A percentile compares a stretch with the other conserved stretches of the same genome.
Conservation (phyloP, 768 basidiomycete species). For the Amanita fuliginea region DNA sequence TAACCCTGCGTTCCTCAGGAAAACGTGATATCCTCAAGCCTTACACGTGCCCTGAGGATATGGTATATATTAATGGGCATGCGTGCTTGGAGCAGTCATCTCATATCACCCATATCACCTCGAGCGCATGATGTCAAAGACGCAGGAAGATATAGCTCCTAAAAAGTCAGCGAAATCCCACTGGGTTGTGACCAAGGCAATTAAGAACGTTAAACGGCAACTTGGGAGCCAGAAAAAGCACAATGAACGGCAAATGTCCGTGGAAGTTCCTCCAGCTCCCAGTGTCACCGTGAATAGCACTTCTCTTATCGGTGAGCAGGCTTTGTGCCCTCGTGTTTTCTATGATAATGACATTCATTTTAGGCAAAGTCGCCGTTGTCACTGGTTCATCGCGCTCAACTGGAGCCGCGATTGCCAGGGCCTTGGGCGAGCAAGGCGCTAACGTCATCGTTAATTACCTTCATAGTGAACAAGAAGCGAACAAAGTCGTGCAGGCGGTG, state of each 20-base stretch:
- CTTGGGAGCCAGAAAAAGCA: background rate
- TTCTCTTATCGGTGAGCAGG: background rate
- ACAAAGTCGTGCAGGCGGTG: slow-evolving; percentile 35
- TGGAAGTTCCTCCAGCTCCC: slow-evolving; percentile 1
- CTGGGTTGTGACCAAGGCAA: background rate
- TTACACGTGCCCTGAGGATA: background rate
- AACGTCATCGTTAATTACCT: slow-evolving; percentile 49
- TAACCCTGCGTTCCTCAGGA: background rate
- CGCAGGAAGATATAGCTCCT: background rate
- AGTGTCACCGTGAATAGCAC: slow-evolving; percentile 3
- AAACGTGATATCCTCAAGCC: background rate
- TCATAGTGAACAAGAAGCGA: slow-evolving; percentile 27
- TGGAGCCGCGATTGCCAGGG: slow-evolving; percentile 42
- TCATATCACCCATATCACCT: background rate
- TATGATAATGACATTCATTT: background rate
- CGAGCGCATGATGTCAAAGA: background rate
- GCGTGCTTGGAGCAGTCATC: background rate
- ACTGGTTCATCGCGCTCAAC: slow-evolving; percentile 53
- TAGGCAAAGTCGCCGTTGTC: slow-evolving; percentile 45
- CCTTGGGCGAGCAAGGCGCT: slow-evolving; percentile 46
- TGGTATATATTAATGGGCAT: background rate
- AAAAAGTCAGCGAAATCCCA: background rate
- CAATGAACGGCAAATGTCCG: background rate
- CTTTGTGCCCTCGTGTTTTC: background rate
- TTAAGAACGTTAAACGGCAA: slow-evolving; percentile 2